phyloP scores from a whole-genome alignment of 2,329 filamentous ascomycete species.

The Alternaria atra region DNA sequence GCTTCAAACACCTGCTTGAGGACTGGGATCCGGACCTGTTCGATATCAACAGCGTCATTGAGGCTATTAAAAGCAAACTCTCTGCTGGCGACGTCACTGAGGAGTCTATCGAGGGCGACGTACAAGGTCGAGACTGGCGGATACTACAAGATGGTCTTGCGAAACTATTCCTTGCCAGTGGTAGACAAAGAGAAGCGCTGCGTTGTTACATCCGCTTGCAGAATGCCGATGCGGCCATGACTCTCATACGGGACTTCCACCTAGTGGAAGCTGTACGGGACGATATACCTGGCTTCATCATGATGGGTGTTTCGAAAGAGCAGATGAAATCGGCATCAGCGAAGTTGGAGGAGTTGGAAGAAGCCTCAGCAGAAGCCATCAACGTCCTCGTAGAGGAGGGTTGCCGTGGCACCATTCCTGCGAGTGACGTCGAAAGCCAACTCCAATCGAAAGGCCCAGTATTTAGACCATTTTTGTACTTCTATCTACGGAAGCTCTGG shows the following conservation, averaged over 20 bases:
- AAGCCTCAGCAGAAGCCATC: constrained; percentile 83
- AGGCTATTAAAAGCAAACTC: constrained; percentile 82
- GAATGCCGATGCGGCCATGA: constrained; percentile 89
- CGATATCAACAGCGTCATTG: constrained; percentile 77
- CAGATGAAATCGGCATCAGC: constrained; percentile 74
- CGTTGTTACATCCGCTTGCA: constrained; percentile 89
- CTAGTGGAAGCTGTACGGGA: constrained; percentile 89
- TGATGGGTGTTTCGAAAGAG: constrained; percentile 80
- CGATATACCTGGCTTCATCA: constrained; percentile 88
- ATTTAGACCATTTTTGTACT: constrained; percentile 81
- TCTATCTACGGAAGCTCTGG: constrained; percentile 91
- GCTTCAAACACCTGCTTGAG: constrained; percentile 81
- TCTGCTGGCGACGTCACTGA: constrained; percentile 77
- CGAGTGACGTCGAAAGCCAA: constrained; percentile 79
- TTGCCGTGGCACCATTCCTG: constrained; percentile 83
- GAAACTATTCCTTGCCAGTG: constrained; percentile 82
- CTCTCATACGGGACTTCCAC: constrained; percentile 84
- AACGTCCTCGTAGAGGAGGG: constrained; percentile 89
- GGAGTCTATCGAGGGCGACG: constrained; percentile 77
- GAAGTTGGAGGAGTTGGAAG: constrained; percentile 74
- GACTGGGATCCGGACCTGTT: constrained; percentile 87
- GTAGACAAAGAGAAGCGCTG: constrained; percentile 83
- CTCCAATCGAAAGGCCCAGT: constrained; percentile 62
- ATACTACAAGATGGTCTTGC: constrained; percentile 88
- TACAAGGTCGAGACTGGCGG: constrained; percentile 81